Conservation (phyloP, 495 filamentous ascomycete genomes). For the Elaphomyces granulatus region DNA sequence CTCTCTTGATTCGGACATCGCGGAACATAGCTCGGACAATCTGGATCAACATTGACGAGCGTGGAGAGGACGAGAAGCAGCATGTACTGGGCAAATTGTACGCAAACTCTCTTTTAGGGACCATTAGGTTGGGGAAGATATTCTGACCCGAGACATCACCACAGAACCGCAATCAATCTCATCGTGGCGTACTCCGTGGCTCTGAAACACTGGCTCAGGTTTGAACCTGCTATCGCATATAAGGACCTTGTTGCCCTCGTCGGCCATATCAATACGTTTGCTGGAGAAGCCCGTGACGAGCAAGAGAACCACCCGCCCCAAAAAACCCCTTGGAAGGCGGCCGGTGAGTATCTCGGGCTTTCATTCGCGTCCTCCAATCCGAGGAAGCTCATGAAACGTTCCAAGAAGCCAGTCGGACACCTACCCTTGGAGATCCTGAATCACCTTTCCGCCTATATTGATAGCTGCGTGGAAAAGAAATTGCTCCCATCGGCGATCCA, state of each 20-base stretch:
- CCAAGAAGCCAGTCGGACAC: slow-evolving; percentile 51
- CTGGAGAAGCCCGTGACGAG: slow-evolving; percentile 46
- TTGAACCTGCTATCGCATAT: slow-evolving; percentile 72
- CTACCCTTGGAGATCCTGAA: slow-evolving; percentile 65
- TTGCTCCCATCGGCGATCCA: slow-evolving; percentile 37
- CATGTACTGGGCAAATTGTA: slow-evolving; percentile 60
- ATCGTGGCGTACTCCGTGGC: slow-evolving; percentile 62
- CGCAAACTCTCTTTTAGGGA: too few species aligned
- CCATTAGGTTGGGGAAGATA: too few species aligned
- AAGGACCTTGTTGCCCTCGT: slow-evolving; percentile 39
- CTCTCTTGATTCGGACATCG: slow-evolving; percentile 52
- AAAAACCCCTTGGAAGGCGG: slow-evolving; percentile 42
- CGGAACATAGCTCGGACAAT: slow-evolving; percentile 64
- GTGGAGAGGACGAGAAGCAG: slow-evolving; percentile 45
- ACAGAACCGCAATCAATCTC: slow-evolving; percentile 61
- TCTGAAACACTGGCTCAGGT: slow-evolving; percentile 76
- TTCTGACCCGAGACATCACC: not conserved
- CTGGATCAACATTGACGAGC: slow-evolving; percentile 61
- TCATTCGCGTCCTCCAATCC: slow-evolving; percentile 61
- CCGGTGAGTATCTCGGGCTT: slow-evolving; percentile 56
- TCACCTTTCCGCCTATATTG: slow-evolving; percentile 52
- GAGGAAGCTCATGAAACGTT: slow-evolving; percentile 52
- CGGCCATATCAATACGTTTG: slow-evolving; percentile 39
- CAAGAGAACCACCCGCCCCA: slow-evolving; percentile 26
- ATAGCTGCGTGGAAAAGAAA: slow-evolving; percentile 38